Evolutionary conservation across 768 basidiomycete species (phyloP).

Genomic region (Lyophyllum semitale): DNA sequence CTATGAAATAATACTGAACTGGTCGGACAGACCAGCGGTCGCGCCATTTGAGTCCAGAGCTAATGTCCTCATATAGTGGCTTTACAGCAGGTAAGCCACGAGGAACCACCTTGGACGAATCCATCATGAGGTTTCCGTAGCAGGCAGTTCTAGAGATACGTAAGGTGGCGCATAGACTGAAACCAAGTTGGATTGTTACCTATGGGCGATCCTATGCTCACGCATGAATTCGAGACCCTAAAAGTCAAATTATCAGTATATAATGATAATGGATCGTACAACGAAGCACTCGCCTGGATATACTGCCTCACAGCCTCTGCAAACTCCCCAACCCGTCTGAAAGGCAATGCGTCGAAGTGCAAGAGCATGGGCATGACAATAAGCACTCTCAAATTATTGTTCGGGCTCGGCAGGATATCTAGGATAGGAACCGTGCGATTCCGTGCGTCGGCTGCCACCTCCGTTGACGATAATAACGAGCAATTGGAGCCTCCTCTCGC

Average conservation of each 20-base stretch:
- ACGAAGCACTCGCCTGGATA: slow-evolving; percentile 15
- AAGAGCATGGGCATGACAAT: slow-evolving; percentile 24
- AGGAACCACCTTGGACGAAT: too few species aligned
- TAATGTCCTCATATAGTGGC: too few species aligned
- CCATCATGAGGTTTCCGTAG: too few species aligned
- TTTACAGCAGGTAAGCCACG: too few species aligned
- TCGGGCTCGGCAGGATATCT: slow-evolving; percentile 22
- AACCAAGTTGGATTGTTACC: too few species aligned
- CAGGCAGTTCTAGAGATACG: too few species aligned
- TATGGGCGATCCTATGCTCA: slow-evolving; percentile 16
- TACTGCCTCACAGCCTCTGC: slow-evolving; percentile 21
- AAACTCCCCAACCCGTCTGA: slow-evolving; percentile 22
- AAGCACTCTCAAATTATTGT: slow-evolving; percentile 8
- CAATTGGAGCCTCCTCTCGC: slow-evolving; percentile 13
- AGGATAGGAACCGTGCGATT: slow-evolving; percentile 25
- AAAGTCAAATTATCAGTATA: neutral
- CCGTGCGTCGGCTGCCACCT: slow-evolving; percentile 12
- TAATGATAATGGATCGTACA: neutral
- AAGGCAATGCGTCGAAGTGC: slow-evolving; percentile 17
- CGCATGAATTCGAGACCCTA: slow-evolving; percentile 25
- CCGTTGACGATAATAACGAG: slow-evolving; percentile 13
- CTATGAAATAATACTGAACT: too few species aligned
- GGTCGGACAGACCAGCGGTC: too few species aligned
- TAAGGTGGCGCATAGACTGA: too few species aligned
- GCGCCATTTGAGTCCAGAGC: too few species aligned